A percentile compares a stretch with the other conserved stretches of the same genome.
These are phyloP conservation scores for Penicillium sp. DNA, from an alignment of 2,329 filamentous ascomycete genomes.

Conservation along the genomic window DNA sequence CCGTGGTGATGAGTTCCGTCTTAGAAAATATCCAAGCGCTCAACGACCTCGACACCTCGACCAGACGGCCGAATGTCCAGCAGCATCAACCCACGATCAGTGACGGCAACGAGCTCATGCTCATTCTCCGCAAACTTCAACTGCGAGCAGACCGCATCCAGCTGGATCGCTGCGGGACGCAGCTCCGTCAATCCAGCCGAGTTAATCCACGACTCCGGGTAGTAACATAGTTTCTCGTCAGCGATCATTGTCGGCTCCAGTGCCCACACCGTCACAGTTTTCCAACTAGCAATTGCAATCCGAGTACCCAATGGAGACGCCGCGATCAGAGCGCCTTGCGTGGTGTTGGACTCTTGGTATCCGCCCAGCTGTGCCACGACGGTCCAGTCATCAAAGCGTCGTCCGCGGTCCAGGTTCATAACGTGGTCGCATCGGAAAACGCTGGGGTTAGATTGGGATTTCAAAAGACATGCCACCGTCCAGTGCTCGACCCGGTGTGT, in stretches of 20 bases:
- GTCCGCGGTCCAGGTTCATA: constrained; percentile 48
- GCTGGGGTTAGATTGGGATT: constrained; percentile 40
- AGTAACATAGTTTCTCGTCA: constrained; percentile 40
- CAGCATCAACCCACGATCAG: constrained; percentile 50
- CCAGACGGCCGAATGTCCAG: constrained; percentile 44
- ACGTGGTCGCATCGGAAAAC: constrained; percentile 41
- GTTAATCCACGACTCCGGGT: constrained; percentile 39
- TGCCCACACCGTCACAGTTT: constrained; percentile 49
- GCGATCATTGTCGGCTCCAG: constrained; percentile 47
- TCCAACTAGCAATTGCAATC: constrained; percentile 52
- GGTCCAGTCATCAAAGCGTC: constrained; percentile 45
- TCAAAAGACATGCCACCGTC: constrained; percentile 48
- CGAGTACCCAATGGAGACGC: constrained; percentile 45
- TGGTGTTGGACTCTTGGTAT: constrained; percentile 43
- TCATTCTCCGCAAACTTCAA: constrained; percentile 43
- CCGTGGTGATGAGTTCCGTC: neutral
- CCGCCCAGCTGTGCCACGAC: constrained; percentile 46
- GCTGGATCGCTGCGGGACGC: constrained; percentile 40
- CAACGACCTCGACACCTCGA: constrained; percentile 21
- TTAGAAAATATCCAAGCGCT: neutral
- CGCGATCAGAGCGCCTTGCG: constrained; percentile 47
- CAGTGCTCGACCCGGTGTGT: constrained; percentile 42
- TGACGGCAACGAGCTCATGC: constrained; percentile 49
- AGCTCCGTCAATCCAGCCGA: constrained; percentile 36
- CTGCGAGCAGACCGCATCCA: constrained; percentile 48